phyloP scores from a whole-genome alignment of 305 asterid genomes.

The Fraxinus velutina region DNA sequence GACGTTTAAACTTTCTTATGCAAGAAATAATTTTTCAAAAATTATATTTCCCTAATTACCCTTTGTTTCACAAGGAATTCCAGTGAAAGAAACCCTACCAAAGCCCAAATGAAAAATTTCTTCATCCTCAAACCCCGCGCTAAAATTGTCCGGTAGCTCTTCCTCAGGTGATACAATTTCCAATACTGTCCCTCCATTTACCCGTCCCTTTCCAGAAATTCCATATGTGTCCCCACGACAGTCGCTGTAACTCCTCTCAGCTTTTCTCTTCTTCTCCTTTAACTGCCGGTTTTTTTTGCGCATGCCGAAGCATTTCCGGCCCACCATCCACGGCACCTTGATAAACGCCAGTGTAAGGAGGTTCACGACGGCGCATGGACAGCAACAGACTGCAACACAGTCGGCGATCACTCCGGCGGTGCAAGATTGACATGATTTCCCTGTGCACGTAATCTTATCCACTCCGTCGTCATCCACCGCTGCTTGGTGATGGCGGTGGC shows the following conservation, averaged over 20 bases:
- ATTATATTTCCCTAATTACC: conserved; percentile 30
- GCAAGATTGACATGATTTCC: conserved; percentile 73
- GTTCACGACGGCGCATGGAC: conserved; percentile 80
- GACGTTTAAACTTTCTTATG: not conserved
- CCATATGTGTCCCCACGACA: conserved; percentile 30
- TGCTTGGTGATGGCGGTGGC: not conserved
- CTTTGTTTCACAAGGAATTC: conserved; percentile 40
- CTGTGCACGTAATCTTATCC: conserved; percentile 48
- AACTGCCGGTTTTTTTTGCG: conserved; percentile 34
- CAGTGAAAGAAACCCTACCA: conserved; percentile 86
- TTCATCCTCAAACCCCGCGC: conserved; percentile 53
- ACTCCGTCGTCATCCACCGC: conserved; percentile 40
- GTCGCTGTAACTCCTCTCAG: conserved; percentile 15
- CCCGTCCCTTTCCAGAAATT: conserved; percentile 32
- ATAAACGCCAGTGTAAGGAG: conserved; percentile 55
- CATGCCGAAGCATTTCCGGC: conserved; percentile 42
- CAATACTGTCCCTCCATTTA: conserved; percentile 24
- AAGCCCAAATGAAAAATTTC: conserved; percentile 72
- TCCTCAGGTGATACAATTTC: conserved; percentile 35
- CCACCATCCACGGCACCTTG: conserved; percentile 75
- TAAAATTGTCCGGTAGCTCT: conserved; percentile 36
- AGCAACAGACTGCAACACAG: conserved; percentile 85
- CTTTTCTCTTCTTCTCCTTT: conserved; percentile 32
- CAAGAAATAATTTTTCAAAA: conserved; percentile 12
- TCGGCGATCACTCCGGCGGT: conserved; percentile 77